These are phyloP conservation scores for Alternaria sp. DNA, from an alignment of 2,329 filamentous ascomycete species.

Conservation along the genomic window DNA sequence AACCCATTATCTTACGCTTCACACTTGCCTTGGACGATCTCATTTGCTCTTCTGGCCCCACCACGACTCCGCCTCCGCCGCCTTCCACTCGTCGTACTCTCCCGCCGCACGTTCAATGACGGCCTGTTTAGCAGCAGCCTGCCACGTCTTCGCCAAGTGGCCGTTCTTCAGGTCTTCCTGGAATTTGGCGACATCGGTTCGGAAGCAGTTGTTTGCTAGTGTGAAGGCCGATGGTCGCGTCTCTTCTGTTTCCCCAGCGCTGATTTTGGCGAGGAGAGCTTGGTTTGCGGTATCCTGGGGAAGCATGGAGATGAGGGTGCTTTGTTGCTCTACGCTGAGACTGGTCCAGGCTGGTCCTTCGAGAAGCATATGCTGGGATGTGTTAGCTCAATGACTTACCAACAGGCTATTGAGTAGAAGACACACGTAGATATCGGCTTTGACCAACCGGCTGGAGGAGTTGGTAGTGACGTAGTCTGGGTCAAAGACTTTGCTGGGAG, in stretches of 20 bases:
- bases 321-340: slow-evolving; percentile 36
- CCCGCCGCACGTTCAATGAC: slow-evolving; percentile 62
- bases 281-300: slow-evolving; percentile 28
- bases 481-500: slow-evolving; percentile 37
- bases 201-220: slow-evolving; percentile 57
- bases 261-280: slow-evolving; percentile 26
- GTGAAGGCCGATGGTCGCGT: slow-evolving; percentile 38
- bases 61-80: slow-evolving; percentile 62
- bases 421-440: slow-evolving; percentile 45
- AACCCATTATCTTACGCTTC: background rate
- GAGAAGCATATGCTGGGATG: slow-evolving; percentile 42
- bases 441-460: slow-evolving; percentile 40
- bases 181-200: slow-evolving; percentile 63
- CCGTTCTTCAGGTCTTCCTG: slow-evolving; percentile 65
- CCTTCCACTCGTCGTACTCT: slow-evolving; percentile 65
- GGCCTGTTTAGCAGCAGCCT: slow-evolving; percentile 63
- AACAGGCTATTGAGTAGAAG: background rate
- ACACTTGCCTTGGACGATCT: slow-evolving; percentile 10
- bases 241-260: slow-evolving; percentile 23
- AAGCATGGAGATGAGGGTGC: slow-evolving; percentile 35
- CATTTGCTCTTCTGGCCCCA: slow-evolving; percentile 64
- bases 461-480: slow-evolving; percentile 46
- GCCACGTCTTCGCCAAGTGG: slow-evolving; percentile 66
- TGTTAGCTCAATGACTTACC: slow-evolving; percentile 8
- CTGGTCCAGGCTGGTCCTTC: slow-evolving; percentile 41